Conservation (phyloP, 495 filamentous ascomycete genomes). For the Cercophora newfieldiana region DNA sequence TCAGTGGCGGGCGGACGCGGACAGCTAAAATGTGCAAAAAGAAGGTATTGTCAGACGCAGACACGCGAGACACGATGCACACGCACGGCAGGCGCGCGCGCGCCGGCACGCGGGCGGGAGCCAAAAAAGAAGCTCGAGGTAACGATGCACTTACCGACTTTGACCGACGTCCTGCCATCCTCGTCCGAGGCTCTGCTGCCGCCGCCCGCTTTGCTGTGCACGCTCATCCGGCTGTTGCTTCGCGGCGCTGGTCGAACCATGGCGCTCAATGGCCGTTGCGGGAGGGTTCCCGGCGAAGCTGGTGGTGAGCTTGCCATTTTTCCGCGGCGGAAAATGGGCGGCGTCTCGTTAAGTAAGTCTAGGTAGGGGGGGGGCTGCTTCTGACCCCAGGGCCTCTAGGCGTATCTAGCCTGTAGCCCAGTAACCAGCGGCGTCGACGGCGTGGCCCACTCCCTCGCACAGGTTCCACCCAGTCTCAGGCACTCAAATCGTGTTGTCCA, state of each 20-base stretch:
- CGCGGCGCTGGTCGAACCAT: conserved; percentile 74
- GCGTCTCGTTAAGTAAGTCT: conserved; percentile 26
- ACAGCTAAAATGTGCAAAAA: conserved; percentile 61
- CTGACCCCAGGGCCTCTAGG: not conserved
- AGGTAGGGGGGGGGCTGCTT: not conserved
- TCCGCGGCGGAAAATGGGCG: conserved; percentile 24
- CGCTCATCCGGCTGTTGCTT: conserved; percentile 88
- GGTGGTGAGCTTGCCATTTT: conserved; percentile 60
- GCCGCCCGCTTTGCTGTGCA: conserved; percentile 73
- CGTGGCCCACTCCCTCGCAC: conserved; percentile 8
- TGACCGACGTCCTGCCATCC: conserved; percentile 92
- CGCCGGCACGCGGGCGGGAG: not conserved
- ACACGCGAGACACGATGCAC: conserved; percentile 18
- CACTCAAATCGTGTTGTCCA: not conserved
- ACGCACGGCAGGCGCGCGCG: conserved; percentile 14
- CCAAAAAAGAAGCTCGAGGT: not conserved
- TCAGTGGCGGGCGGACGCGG: conserved; percentile 87
- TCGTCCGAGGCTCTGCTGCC: conserved; percentile 91
- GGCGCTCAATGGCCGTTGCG: conserved; percentile 79
- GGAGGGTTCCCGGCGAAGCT: conserved; percentile 48
- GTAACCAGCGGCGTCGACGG: conserved; percentile 8
- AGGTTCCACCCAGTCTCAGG: conserved; percentile 13
- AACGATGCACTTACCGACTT: conserved; percentile 81
- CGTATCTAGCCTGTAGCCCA: conserved; percentile 1
- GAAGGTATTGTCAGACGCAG: conserved; percentile 27